A percentile compares a stretch with the other conserved stretches of the same genome.
phyloP scores from a whole-genome alignment of 805 yeast genomes.

The Naumovozyma baii region DNA sequence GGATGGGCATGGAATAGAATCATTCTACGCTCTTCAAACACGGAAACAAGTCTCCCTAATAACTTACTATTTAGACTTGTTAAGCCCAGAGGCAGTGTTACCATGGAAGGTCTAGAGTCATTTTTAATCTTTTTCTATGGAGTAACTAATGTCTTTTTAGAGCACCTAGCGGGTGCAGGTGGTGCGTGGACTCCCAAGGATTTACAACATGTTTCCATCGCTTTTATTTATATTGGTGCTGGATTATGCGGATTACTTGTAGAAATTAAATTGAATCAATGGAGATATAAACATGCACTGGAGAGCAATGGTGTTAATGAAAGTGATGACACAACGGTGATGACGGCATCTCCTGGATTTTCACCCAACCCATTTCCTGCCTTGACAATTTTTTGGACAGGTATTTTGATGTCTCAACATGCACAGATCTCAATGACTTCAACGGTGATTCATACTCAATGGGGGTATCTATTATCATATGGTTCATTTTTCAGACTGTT shows the following conservation, averaged over 20 bases:
- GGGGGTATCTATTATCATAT: constrained; percentile 81
- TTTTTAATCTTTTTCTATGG: constrained; percentile 81
- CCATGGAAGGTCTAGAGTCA: constrained; percentile 82
- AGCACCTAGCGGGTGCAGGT: constrained; percentile 69
- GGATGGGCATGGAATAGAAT: constrained; percentile 89
- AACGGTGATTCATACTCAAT: constrained; percentile 75
- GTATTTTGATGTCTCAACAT: constrained; percentile 90
- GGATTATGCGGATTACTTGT: constrained; percentile 84
- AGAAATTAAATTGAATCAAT: constrained; percentile 53
- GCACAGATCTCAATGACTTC: constrained; percentile 73
- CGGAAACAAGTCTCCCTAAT: no score
- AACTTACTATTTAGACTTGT: constrained; percentile 13
- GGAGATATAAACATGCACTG: constrained; percentile 44
- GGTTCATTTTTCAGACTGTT: constrained; percentile 70
- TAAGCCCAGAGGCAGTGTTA: constrained; percentile 39
- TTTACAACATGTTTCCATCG: constrained; percentile 82
- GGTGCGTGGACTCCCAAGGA: constrained; percentile 87
- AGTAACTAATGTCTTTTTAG: constrained; percentile 78
- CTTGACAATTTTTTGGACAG: constrained; percentile 92
- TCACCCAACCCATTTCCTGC: constrained; percentile 94
- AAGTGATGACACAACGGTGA: constrained; percentile 6
- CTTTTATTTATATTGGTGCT: constrained; percentile 83
- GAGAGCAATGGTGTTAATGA: constrained; percentile 12
- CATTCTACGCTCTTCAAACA: constrained; percentile 13
- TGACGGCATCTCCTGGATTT: constrained; percentile 54